Percentiles rank a stretch among this genome's conserved stretches.
Evolutionary conservation across 768 basidiomycete genomes (phyloP).

Genomic region (Phallus indusiatus): DNA sequence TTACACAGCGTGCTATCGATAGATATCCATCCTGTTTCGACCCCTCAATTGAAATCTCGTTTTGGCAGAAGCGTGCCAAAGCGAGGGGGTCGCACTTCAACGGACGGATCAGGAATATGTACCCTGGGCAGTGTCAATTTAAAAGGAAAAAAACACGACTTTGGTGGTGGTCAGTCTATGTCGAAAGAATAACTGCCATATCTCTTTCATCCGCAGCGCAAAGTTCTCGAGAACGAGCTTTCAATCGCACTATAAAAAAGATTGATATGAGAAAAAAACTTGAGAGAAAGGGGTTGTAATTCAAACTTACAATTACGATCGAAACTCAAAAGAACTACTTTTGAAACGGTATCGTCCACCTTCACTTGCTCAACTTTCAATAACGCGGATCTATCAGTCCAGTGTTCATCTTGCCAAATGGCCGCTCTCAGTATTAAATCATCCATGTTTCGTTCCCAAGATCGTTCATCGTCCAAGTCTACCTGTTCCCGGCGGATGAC

Average conservation of each 20-base stretch:
- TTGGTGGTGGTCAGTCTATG: not conserved
- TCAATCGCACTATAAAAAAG: conserved; percentile 61
- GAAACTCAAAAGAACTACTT: conserved; percentile 82
- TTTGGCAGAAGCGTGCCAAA: no score
- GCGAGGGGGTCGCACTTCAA: no score
- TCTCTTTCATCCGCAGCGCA: conserved; percentile 83
- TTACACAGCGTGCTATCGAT: not conserved
- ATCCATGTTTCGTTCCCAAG: conserved; percentile 76
- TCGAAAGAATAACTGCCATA: conserved; percentile 55
- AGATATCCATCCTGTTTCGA: not conserved
- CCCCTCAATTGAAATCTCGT: no score
- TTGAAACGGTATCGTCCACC: conserved; percentile 40
- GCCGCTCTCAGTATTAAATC: conserved; percentile 90
- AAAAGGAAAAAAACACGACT: not conserved
- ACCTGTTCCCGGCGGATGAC: conserved; percentile 77
- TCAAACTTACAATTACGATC: conserved; percentile 77
- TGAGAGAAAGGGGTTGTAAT: not conserved
- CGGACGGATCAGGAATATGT: no score
- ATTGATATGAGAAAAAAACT: conserved; percentile 11
- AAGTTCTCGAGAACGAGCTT: conserved; percentile 79
- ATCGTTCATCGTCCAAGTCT: conserved; percentile 45
- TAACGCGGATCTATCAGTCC: conserved; percentile 73
- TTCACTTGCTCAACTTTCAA: conserved; percentile 35
- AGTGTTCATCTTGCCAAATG: conserved; percentile 89
- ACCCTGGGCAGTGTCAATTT: no score